Percentiles rank a stretch among this genome's conserved stretches.
Evolutionary conservation across 441 rosid genomes (phyloP).

Genomic region (Corymbia calophylla): DNA sequence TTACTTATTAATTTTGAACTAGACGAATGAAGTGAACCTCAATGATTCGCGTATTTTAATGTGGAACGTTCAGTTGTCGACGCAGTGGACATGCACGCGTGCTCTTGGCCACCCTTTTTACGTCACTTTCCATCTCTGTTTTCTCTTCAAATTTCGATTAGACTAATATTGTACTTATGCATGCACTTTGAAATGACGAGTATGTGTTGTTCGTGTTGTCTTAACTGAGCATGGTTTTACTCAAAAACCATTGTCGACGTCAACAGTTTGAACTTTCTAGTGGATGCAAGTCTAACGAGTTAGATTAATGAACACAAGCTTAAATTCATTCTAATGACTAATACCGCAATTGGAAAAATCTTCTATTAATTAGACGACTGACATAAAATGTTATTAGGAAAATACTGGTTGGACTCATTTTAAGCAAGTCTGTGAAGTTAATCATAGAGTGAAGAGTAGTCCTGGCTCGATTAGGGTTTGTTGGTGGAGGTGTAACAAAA

Average conservation of each 20-base stretch:
- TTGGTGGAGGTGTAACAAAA: neutral
- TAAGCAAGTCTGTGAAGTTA: neutral
- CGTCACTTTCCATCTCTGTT: neutral
- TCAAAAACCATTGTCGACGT: no score
- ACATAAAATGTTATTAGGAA: neutral
- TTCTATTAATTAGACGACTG: neutral
- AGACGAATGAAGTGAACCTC: neutral
- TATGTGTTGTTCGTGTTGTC: neutral
- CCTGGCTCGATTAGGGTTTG: neutral
- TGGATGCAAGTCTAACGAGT: no score
- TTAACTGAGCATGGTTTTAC: neutral
- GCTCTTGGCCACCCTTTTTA: neutral
- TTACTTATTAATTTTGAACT: no score
- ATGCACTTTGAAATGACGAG: neutral
- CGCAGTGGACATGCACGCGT: neutral
- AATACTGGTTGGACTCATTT: neutral
- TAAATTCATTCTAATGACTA: neutral
- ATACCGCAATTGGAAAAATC: neutral
- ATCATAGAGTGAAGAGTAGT: neutral
- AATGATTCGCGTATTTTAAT: neutral
- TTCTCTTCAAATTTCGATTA: neutral
- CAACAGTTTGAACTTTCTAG: neutral
- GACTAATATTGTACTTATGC: neutral
- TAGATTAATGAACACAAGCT: neutral
- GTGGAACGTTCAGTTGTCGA: neutral